phyloP scores from a whole-genome alignment of 2,329 filamentous ascomycete species.

The Penicillium janthinellum region DNA sequence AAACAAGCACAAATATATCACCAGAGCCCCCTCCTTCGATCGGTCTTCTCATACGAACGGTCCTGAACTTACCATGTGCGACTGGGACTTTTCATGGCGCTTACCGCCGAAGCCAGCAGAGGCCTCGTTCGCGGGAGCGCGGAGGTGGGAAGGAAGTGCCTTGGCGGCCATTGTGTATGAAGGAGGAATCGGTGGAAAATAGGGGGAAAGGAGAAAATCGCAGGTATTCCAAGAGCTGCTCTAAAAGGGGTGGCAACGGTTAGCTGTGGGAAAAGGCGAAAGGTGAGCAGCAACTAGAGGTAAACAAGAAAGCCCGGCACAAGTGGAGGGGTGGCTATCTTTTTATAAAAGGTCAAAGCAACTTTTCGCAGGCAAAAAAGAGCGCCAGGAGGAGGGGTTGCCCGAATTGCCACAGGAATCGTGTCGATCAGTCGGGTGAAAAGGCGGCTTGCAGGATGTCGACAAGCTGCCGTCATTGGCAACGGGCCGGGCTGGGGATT shows the following conservation, averaged over 20 bases:
- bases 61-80: constrained; percentile 54
- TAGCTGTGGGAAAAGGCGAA: constrained; percentile 3
- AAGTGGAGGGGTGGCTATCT: constrained; percentile 1
- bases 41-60: background rate
- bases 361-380: background rate
- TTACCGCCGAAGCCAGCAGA: constrained; percentile 46
- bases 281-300: background rate
- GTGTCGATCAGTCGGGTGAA: constrained; percentile 29
- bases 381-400: constrained; percentile 19
- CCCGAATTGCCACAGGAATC: constrained; percentile 28
- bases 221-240: constrained; percentile 3
- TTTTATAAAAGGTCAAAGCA: background rate
- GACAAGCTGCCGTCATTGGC: constrained; percentile 36
- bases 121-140: constrained; percentile 55
- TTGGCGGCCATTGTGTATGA: constrained; percentile 67
- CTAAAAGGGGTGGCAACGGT: constrained; percentile 4
- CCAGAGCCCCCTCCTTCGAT: background rate
- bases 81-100: constrained; percentile 59
- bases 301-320: background rate
- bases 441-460: constrained; percentile 23
- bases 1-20: background rate
- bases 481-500: constrained; percentile 9
- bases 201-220: constrained; percentile 6
- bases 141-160: constrained; percentile 82
- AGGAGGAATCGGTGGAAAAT: constrained; percentile 2